These are phyloP conservation scores for Magnusiomyces suaveolens DNA, from an alignment of 1,139 yeast species.

Conservation along the genomic window DNA sequence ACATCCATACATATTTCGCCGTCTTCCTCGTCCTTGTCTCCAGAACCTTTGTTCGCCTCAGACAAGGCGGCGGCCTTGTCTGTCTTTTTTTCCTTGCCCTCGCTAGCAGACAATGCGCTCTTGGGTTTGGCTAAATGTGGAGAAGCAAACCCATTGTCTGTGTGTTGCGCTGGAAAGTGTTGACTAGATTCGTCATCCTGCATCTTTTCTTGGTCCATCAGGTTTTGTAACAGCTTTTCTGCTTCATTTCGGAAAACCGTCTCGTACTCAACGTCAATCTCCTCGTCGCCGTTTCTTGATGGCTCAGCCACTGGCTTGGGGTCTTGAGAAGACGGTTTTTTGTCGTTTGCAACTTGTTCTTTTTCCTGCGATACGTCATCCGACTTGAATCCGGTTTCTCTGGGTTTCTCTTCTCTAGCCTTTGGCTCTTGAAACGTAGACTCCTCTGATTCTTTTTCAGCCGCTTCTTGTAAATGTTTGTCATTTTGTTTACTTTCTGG, in stretches of 20 bases:
- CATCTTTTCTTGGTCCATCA: slow-evolving; percentile 1
- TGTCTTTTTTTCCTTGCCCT: too few species aligned
- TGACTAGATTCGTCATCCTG: not conserved
- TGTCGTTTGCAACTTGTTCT: too few species aligned
- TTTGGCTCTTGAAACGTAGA: too few species aligned
- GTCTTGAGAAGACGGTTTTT: too few species aligned
- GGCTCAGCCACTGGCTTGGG: not conserved
- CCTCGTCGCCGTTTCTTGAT: not conserved
- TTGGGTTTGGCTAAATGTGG: not conserved
- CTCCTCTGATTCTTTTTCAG: not conserved
- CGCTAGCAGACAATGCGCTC: too few species aligned
- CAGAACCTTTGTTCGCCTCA: too few species aligned
- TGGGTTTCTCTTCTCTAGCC: too few species aligned
- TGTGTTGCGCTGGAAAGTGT: too few species aligned
- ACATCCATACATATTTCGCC: not conserved
- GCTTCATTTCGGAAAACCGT: not conserved
- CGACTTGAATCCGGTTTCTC: too few species aligned
- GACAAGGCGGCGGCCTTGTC: too few species aligned
- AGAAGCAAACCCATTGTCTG: not conserved
- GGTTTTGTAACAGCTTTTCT: not conserved
- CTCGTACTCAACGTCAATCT: not conserved
- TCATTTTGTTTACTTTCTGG: not conserved
- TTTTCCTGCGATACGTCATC: too few species aligned
- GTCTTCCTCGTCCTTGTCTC: not conserved
- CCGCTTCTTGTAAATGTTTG: not conserved